Conservation (phyloP, 2,329 filamentous ascomycete genomes). For the Scedosporium minutisporum region DNA sequence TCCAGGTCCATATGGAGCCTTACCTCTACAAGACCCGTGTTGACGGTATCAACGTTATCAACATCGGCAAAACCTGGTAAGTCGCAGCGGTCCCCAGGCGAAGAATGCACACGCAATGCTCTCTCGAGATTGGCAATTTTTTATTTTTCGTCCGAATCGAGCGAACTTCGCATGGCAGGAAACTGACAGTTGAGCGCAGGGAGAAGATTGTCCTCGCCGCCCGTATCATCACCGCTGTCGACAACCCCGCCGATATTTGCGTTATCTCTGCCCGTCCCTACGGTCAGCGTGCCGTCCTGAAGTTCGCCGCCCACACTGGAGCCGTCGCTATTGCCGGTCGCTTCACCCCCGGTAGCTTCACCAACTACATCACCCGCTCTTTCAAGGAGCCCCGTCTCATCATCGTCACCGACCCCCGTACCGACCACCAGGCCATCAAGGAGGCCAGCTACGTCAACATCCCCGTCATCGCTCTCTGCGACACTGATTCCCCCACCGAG, state of each 20-base stretch:
- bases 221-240: conserved; percentile 96
- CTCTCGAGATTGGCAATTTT: background rate
- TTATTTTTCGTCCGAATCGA: background rate
- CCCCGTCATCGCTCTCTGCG: conserved; percentile 96
- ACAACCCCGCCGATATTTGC: conserved; percentile 99
- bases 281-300: conserved; percentile 98
- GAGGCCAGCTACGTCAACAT: conserved; percentile 99
- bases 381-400: conserved; percentile 99
- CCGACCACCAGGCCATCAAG: conserved; percentile 99
- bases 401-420: conserved; percentile 98
- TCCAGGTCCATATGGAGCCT: conserved; percentile 98
- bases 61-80: conserved; percentile 99
- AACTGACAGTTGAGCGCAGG: conserved; percentile 42
- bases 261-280: conserved; percentile 99
- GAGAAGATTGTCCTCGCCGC: conserved; percentile 99
- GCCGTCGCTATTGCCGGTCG: conserved; percentile 96
- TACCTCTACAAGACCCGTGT: conserved; percentile 99
- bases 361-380: conserved; percentile 99
- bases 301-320: conserved; percentile 98
- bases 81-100: conserved; percentile 20
- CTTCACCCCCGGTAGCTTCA: conserved; percentile 99
- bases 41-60: conserved; percentile 97
- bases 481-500: conserved; percentile 98
- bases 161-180: background rate
- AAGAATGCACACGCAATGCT: background rate